These are phyloP conservation scores for Mycena haematopus DNA, from an alignment of 768 basidiomycete species.

Conservation along the genomic window DNA sequence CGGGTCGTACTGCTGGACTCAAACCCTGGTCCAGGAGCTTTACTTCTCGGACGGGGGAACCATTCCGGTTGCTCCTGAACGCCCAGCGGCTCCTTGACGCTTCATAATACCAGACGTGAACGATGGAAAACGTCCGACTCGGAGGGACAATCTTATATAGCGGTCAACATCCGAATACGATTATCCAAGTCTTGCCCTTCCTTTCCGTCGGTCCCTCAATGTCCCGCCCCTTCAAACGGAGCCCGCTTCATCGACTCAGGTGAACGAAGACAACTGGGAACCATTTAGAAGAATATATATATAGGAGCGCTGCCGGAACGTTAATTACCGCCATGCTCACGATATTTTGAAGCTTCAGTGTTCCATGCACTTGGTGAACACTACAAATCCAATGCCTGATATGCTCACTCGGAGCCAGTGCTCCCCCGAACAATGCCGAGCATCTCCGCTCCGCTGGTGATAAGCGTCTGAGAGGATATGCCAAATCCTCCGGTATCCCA, in stretches of 20 bases:
- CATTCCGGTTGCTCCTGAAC: conserved; percentile 11
- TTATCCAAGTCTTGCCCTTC: too few species aligned
- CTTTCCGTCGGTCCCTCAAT: conserved; percentile 74
- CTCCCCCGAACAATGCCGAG: too few species aligned
- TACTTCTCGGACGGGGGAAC: not conserved
- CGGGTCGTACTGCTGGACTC: not conserved
- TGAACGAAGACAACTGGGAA: too few species aligned
- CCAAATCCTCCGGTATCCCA: not conserved
- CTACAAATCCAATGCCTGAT: too few species aligned
- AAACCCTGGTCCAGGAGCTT: conserved; percentile 7
- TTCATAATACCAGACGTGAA: not conserved
- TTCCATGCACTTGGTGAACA: too few species aligned
- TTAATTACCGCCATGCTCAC: too few species aligned
- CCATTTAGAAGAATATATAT: not conserved
- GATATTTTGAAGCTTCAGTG: too few species aligned
- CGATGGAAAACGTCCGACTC: not conserved
- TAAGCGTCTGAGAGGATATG: not conserved
- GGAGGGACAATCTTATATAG: not conserved
- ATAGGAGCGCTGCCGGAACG: not conserved
- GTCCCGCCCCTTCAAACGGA: conserved; percentile 85
- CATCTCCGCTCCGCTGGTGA: not conserved
- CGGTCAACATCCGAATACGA: too few species aligned
- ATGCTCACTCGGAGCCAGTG: too few species aligned
- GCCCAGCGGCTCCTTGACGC: not conserved
- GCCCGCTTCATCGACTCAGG: too few species aligned